Conservation (phyloP, 202 grass and related monocot species). For the Hordeum pubiflorum region DNA sequence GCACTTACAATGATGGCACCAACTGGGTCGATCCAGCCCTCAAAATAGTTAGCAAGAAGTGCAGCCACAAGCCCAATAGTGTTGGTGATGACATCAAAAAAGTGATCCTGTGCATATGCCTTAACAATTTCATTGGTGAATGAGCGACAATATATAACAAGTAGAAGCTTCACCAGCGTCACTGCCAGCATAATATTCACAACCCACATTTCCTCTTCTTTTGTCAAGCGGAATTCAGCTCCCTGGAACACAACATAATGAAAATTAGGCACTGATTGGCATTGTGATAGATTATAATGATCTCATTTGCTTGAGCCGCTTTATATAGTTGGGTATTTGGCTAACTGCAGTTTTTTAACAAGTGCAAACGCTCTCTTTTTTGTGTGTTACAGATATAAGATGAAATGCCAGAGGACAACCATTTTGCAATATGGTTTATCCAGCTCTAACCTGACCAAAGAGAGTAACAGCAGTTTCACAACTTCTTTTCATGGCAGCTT, state of each 20-base stretch:
- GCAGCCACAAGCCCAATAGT: conserved; percentile 59
- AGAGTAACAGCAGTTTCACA: neutral
- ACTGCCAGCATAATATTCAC: conserved; percentile 63
- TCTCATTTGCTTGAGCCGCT: neutral
- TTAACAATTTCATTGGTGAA: conserved; percentile 82
- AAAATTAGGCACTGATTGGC: neutral
- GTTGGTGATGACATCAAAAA: conserved; percentile 76
- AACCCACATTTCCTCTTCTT: conserved; percentile 58
- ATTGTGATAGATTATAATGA: neutral
- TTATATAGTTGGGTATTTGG: neutral
- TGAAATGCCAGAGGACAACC: neutral
- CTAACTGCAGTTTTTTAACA: neutral
- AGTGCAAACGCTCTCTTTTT: neutral
- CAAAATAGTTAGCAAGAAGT: conserved; percentile 60
- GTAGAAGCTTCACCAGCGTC: conserved; percentile 58
- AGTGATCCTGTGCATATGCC: conserved; percentile 70
- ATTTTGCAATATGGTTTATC: neutral
- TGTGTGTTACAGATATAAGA: neutral
- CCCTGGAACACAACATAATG: conserved; percentile 21
- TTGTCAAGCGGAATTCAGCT: conserved; percentile 53
- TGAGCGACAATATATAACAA: conserved; percentile 52
- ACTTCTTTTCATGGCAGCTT: neutral
- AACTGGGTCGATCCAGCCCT: conserved; percentile 52
- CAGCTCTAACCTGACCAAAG: neutral
- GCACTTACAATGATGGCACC: conserved; percentile 69